phyloP scores from a whole-genome alignment of 352 stramenopile genomes.

The Globisporangium radiosum region DNA sequence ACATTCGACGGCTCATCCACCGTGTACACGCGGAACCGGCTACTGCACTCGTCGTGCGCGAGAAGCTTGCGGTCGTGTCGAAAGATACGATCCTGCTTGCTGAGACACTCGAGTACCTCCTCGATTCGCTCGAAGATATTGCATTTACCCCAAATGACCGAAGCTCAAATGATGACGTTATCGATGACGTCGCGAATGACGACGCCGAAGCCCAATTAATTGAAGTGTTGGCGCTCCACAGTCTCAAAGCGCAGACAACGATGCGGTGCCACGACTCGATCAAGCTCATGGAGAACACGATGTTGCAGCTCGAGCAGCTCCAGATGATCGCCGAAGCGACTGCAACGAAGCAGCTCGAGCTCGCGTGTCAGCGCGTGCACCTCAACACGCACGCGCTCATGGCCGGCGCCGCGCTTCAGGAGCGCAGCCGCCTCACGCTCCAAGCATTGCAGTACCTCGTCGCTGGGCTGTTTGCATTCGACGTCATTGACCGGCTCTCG shows the following conservation, averaged over 20 bases:
- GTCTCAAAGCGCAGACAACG: slow-evolving; percentile 86
- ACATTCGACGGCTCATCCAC: slow-evolving; percentile 90
- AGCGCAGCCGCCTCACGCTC: slow-evolving; percentile 63
- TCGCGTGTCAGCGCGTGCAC: slow-evolving; percentile 84
- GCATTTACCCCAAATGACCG: slow-evolving; percentile 10
- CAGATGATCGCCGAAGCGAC: slow-evolving; percentile 91
- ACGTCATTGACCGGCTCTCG: slow-evolving; percentile 93
- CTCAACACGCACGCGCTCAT: slow-evolving; percentile 87
- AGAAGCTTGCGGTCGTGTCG: slow-evolving; percentile 88
- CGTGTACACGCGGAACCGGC: slow-evolving; percentile 81
- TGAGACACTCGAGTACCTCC: slow-evolving; percentile 94
- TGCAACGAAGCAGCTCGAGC: slow-evolving; percentile 86
- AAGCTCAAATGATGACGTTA: background rate
- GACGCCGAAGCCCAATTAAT: slow-evolving; percentile 74
- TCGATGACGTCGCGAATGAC: slow-evolving; percentile 27
- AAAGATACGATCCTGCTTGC: slow-evolving; percentile 95
- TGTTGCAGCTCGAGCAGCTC: slow-evolving; percentile 91
- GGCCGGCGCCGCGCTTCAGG: slow-evolving; percentile 63
- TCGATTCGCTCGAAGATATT: slow-evolving; percentile 93
- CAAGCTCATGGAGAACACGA: slow-evolving; percentile 92
- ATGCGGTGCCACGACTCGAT: slow-evolving; percentile 93
- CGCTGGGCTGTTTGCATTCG: slow-evolving; percentile 90
- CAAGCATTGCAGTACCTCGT: slow-evolving; percentile 92
- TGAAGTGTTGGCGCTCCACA: slow-evolving; percentile 88
- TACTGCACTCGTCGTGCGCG: slow-evolving; percentile 76